Conservation (phyloP, 163 green algal genomes). For the Picocystis sp. region DNA sequence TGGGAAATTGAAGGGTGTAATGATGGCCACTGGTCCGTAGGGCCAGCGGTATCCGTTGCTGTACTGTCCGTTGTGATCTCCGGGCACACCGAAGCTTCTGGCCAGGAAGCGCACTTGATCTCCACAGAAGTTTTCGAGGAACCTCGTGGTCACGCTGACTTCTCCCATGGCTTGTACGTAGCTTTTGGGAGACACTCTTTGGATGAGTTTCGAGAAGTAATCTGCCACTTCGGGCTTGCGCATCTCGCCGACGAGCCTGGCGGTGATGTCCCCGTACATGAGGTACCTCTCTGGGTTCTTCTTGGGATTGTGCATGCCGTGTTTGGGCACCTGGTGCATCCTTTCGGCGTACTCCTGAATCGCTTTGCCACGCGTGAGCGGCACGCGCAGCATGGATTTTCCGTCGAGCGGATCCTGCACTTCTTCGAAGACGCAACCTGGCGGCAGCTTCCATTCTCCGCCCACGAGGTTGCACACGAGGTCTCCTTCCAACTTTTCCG, state of each 20-base stretch:
- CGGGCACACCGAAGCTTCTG: conserved; percentile 61
- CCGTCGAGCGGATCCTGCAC: too few species aligned
- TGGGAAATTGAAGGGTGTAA: conserved; percentile 99
- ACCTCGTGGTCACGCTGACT: conserved; percentile 68
- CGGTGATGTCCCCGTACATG: conserved; percentile 71
- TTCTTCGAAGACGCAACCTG: too few species aligned
- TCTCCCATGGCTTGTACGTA: conserved; percentile 66
- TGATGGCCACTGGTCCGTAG: conserved; percentile 76
- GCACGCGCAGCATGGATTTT: too few species aligned
- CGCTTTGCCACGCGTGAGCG: too few species aligned
- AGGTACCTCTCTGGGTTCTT: conserved; percentile 91
- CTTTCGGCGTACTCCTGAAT: too few species aligned
- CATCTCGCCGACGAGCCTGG: conserved; percentile 46
- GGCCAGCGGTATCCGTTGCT: conserved; percentile 77
- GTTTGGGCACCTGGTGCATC: too few species aligned
- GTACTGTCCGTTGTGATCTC: conserved; percentile 79
- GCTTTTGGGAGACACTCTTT: conserved; percentile 76
- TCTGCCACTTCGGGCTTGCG: conserved; percentile 40
- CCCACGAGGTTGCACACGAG: too few species aligned
- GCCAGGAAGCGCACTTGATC: conserved; percentile 89
- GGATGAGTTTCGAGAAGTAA: conserved; percentile 80
- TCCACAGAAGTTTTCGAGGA: conserved; percentile 90
- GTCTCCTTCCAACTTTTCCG: too few species aligned
- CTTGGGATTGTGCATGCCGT: conserved; percentile 83
- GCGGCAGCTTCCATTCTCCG: too few species aligned